Conservation (phyloP, 139 green algal genomes). For the Choricystis sp. region DNA sequence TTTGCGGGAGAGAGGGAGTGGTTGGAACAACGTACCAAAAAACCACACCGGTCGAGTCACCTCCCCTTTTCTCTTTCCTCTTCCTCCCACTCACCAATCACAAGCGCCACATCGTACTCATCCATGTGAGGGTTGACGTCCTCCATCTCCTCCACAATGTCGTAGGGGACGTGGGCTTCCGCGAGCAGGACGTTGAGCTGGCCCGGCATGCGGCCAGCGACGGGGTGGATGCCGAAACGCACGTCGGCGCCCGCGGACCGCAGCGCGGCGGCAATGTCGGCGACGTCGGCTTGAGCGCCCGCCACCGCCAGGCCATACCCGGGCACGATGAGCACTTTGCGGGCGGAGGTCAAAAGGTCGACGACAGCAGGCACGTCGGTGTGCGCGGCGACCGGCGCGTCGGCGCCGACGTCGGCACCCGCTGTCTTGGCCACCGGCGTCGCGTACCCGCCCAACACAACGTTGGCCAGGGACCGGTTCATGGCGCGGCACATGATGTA, state of each 20-base stretch:
- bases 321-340: slow-evolving; percentile 67
- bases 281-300: slow-evolving; percentile 57
- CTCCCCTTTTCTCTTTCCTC: too few species aligned
- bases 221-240: slow-evolving; percentile 68
- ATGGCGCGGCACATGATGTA: slow-evolving; percentile 91
- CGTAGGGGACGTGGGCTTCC: slow-evolving; percentile 62
- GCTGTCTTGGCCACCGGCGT: slow-evolving; percentile 7
- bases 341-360: slow-evolving; percentile 27
- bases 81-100: too few species aligned
- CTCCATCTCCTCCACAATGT: slow-evolving; percentile 29
- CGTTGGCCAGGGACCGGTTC: slow-evolving; percentile 73
- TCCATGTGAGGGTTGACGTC: slow-evolving; percentile 46
- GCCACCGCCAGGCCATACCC: slow-evolving; percentile 79
- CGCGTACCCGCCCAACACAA: slow-evolving; percentile 69
- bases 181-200: slow-evolving; percentile 91
- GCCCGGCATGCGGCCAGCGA: slow-evolving; percentile 74
- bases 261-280: slow-evolving; percentile 43
- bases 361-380: slow-evolving; percentile 18
- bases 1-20: too few species aligned
- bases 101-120: slow-evolving; percentile 55
- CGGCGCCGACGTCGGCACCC: slow-evolving; percentile 1
- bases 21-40: too few species aligned
- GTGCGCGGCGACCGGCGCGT: slow-evolving; percentile 16
- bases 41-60: too few species aligned
- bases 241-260: slow-evolving; percentile 31